Evolutionary conservation across 2,329 filamentous ascomycete species (phyloP), one percentile per base, ranked within the genome.

Genomic region (Hansfordia pulvinata): DNA sequence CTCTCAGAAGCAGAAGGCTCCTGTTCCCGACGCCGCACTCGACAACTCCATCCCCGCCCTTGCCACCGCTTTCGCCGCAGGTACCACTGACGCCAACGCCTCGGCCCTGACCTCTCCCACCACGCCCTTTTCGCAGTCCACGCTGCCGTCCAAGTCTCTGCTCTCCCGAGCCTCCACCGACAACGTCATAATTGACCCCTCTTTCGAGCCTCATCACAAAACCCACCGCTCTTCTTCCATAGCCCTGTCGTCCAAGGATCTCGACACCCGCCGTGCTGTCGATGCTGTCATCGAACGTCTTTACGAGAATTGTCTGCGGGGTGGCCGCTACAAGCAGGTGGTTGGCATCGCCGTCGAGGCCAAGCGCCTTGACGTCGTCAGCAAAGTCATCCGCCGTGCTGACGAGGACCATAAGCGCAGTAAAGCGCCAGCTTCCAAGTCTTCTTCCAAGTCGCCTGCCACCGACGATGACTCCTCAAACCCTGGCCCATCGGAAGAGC

Each of bases 331-430:
- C 55, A 77, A 84, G 40, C 90, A 98, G 53, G 90, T 98, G 6
- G 83, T 98, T 22, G 90, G 90, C 30, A 94, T 98, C 40, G 86
- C 90, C 8, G 79, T 98, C 19, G 90, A 98, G 54, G 85, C 90
- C 33, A 83, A 86, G 50, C 92, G 90, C 46, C 64, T 96, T 11
- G 79, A 90, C 30, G 79, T 96, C 17, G 68, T 98, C 21, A 76
- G 81, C 34, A 69, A 76, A 32, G 81, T 90, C 20, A 94, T 98
- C 45, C 70, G 90, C 49, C 76, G 84, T 18, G 88, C 83, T n/a
- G 85, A 75, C 44, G 74, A 86, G 26, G 84, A 92, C 37, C 83
- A 85, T 53, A 84, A 80, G 56, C 67, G 70, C 28, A n/a, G n/a
- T n/a, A n/a, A n/a, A n/a, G n/a, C n/a, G n/a, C n/a, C n/a, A n/a